Base-by-base conservation (phyloP, 2,329 filamentous ascomycete genomes). In the Fusarium anthophilum region DNA sequence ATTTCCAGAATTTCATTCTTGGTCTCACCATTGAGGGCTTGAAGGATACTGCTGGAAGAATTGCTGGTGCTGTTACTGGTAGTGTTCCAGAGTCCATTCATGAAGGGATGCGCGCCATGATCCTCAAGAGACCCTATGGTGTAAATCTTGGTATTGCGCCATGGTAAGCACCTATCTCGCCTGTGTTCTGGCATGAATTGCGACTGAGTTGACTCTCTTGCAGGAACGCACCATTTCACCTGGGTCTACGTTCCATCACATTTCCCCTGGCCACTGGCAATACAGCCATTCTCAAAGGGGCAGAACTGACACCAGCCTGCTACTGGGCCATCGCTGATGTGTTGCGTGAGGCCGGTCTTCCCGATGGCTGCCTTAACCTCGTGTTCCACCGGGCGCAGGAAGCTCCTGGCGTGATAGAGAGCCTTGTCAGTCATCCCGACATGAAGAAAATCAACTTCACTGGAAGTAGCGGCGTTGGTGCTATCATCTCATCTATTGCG, bases 11-110 rank as follows among this genome's bases (percentile, higher is more conserved):
- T 5, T 82, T 84, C 56, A 83, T 84, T 53, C 37, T 81, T 3
- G 56, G 62, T 2, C 68, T 80, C 9, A 64, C 81, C 1, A 68
- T 78, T 26, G 79, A 82, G 12, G 75, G 81, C 5, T 66, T 83
- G 3, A 76, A 75, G 9, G 82, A 84, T 65, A 80, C 83, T 8
- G 83, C 82, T 3, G 82, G 81, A 2, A 73, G 81, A 28, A 79
- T 84, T 9, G 75, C 70, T 3, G 66, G 62, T 6, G 79, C 73
- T 6, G 54, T 80, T 41, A 51, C 53, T n/a, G 82, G 79, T 12
- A 76, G 62, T 32, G 76, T 81, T 9, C 79, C 81, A 12, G 69
- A 74, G 7, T 78, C 71, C 1, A 68, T 57, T 15, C 61, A 69
- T 8, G 66, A 74, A 8, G 76, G 74, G 15, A 77, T 72, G 68